Base-by-base conservation (phyloP, 1,284 basidiomycete species). In the Xerocomus nothofagi region DNA sequence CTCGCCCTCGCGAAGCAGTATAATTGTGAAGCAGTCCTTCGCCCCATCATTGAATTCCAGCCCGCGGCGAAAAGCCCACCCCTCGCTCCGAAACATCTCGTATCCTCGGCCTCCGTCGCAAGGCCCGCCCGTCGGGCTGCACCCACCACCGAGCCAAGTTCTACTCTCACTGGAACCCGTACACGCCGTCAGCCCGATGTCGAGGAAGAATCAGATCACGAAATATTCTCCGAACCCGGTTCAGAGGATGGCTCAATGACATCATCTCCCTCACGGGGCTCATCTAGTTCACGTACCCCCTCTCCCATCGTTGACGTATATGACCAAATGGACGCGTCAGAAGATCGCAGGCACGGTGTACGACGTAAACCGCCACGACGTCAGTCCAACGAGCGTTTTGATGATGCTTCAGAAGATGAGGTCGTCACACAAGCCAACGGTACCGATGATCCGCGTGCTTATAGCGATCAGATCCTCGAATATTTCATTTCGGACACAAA, bases 401-500 rank as follows among this genome's bases (percentile, higher is more conserved):
- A 71, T 21, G 72, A 74, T 24, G 55, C 58, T 15, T 71, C 68
- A 33, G 81, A 78, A 40, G 73, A 71, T 9, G 80, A 80, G 48
- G 61, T 60, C 33, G 10, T 32, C 29, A 53, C 60, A 27, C 68
- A 66, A 33, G 49, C 69, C 31, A 78, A 78, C 50, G 76, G 73
- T 23, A 56, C 57, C 6, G 66, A 66, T 38, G 80, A 82, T 56
- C 71, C 77, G 20, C 75, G 81, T 44, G 74, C 76, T 21, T 99
- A 99, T 65, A 93, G 89, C 38, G 95, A 98, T 69, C 90, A 95
- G 67, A 95, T 99, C 54, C 79, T 99, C 59, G 96, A 99, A 74
- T 99, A 98, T 72, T 99, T 99, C 71, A 95, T 99, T 60, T 98
- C 96, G 39, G 97, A 99, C 71, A 91, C 93, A 36, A 92, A 91